Percentiles rank a stretch among this genome's conserved stretches.
These are phyloP conservation scores for Metschnikowia matae DNA, from an alignment of 805 yeast genomes.

Conservation along the genomic window DNA sequence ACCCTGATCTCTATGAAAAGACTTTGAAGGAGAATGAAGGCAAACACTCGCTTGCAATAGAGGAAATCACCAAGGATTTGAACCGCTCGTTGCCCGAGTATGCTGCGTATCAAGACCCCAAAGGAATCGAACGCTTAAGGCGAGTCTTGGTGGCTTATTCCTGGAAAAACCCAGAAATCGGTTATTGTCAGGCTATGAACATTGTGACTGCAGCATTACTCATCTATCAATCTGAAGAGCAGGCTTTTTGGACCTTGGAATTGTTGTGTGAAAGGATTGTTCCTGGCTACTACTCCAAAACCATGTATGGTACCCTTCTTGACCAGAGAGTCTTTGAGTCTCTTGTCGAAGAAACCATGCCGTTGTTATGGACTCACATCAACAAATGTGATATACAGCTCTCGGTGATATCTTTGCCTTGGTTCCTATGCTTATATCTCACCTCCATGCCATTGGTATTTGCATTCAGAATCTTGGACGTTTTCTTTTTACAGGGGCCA, in stretches of 20 bases:
- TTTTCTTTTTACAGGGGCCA: constrained; percentile 86
- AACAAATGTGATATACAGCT: constrained; percentile 78
- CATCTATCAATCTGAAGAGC: constrained; percentile 90
- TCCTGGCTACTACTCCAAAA: constrained; percentile 94
- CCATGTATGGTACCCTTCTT: constrained; percentile 94
- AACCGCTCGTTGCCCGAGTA: constrained; percentile 94
- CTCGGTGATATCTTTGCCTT: constrained; percentile 89
- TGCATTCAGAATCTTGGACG: constrained; percentile 88
- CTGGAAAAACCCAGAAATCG: constrained; percentile 95
- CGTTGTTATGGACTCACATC: constrained; percentile 81
- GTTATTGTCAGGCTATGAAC: constrained; percentile 99
- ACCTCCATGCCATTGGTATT: constrained; percentile 92
- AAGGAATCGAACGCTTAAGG: constrained; percentile 81
- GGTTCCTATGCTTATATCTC: constrained; percentile 89
- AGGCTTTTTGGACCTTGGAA: constrained; percentile 90
- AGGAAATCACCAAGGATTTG: constrained; percentile 94
- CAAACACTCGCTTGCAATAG: constrained; percentile 76
- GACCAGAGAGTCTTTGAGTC: constrained; percentile 94
- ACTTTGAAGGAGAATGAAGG: constrained; percentile 60
- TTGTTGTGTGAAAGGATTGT: constrained; percentile 77
- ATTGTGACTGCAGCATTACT: constrained; percentile 78
- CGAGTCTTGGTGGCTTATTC: constrained; percentile 91
- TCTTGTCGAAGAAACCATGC: constrained; percentile 85
- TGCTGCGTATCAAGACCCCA: constrained; percentile 82
- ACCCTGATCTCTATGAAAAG: constrained; percentile 54